phyloP scores from a whole-genome alignment of 768 basidiomycete species.

The Leccinum olivaceopallidum region DNA sequence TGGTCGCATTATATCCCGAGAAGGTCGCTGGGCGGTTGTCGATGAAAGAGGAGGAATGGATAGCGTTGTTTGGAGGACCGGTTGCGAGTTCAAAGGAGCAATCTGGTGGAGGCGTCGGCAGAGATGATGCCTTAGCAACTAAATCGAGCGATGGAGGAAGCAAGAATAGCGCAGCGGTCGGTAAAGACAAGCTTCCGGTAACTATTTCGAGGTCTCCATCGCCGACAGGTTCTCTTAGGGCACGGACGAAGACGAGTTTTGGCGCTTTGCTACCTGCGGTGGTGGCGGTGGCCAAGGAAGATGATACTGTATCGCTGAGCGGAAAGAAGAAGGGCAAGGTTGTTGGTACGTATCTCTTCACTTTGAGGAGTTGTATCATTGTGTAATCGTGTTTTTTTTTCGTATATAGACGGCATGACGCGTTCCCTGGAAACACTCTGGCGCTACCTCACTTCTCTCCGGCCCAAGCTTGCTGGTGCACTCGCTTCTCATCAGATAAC shows the following conservation, averaged over 20 bases:
- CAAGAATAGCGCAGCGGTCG: conserved; percentile 19
- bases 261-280: conserved; percentile 44
- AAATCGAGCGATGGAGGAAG: conserved; percentile 29
- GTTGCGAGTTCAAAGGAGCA: conserved; percentile 19
- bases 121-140: conserved; percentile 30
- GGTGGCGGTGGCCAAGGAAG: conserved; percentile 49
- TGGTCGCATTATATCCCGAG: conserved; percentile 86
- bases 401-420: conserved; percentile 53
- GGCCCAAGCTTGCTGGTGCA: conserved; percentile 82
- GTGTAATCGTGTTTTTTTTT: background rate
- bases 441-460: conserved; percentile 84
- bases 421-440: conserved; percentile 86
- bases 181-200: conserved; percentile 23
- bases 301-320: conserved; percentile 56
- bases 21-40: conserved; percentile 77
- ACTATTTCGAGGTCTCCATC: conserved; percentile 33
- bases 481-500: conserved; percentile 69
- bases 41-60: conserved; percentile 70
- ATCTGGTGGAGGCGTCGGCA: background rate
- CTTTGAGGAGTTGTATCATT: background rate
- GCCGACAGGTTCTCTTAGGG: conserved; percentile 45
- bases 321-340: conserved; percentile 36
- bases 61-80: conserved; percentile 83
- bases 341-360: conserved; percentile 34
- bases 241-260: conserved; percentile 54